phyloP scores from a whole-genome alignment of 2,329 filamentous ascomycete species.

The Aspergillus caelatus region DNA sequence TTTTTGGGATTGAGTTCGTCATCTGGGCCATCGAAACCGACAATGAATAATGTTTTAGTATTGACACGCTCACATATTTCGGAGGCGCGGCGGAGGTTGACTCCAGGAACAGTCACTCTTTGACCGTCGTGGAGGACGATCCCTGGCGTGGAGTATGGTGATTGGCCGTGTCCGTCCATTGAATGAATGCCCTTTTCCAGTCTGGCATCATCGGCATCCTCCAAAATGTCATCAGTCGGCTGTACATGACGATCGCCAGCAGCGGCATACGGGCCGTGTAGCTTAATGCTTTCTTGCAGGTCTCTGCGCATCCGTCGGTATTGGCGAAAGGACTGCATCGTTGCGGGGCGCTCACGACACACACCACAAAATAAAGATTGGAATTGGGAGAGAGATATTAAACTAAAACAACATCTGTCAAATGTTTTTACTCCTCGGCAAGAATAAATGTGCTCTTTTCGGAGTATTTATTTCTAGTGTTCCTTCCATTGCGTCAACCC shows the following conservation, averaged over 20 bases:
- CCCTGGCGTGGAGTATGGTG: background rate
- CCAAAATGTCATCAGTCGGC: constrained; percentile 5
- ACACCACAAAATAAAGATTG: background rate
- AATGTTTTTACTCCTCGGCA: background rate
- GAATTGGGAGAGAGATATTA: background rate
- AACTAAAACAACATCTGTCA: background rate
- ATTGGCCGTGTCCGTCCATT: background rate
- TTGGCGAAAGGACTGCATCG: constrained; percentile 32
- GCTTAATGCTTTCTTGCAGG: constrained; percentile 10
- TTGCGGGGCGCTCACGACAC: background rate
- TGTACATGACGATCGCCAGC: constrained; percentile 7
- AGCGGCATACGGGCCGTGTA: constrained; percentile 4
- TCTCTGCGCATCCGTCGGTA: constrained; percentile 25
- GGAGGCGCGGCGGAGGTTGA: constrained; percentile 1
- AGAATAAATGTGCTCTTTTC: background rate
- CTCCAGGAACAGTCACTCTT: background rate
- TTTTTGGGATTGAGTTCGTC: constrained; percentile 52
- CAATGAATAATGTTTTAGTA: background rate
- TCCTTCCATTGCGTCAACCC: constrained; percentile 1
- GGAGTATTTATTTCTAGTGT: background rate
- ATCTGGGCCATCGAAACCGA: constrained; percentile 22
- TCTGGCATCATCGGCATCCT: constrained; percentile 3
- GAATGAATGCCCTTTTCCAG: background rate
- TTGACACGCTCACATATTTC: background rate
- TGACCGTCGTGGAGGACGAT: constrained; percentile 2